Base-by-base conservation (phyloP, 139 green algal genomes). In the Limnomonas spitsbergensis region DNA sequence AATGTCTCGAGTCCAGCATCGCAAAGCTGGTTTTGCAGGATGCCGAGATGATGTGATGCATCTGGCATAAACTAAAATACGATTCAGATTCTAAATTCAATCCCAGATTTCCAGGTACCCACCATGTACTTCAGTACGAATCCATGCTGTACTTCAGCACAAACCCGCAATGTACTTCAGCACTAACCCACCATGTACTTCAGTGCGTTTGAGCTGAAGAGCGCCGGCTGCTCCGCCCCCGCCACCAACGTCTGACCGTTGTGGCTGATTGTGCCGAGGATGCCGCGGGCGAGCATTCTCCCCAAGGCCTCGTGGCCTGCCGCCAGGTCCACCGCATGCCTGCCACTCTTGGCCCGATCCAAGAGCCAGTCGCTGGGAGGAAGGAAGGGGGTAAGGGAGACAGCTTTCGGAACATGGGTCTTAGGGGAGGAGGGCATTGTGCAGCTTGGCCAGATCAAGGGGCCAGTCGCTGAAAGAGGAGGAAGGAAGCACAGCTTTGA, bases 291-390 rank as follows among this genome's bases (percentile, higher is more conserved):
- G 14, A 61, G 47, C 47, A 14, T 61, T 29, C 14, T 20, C 3
- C 68, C 68, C 35, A 74, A 31, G 9, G 24, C 4, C 36, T 29
- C 4, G 26, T 74, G 68, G 68, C 68, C 68, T 9, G 9, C n/a
- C 36, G 9, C 4, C 32, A 74, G 24, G 68, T 74, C 68, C 35
- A 74, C 68, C 34, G n/a, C 68, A 47, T 53, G 35, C 14, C 14
- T 47, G 6, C 68, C 68, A 6, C 32, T 72, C 35, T 47, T 54
- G 29, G 29, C 9, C 3, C 32, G 31, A 53, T 76, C 47, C 3
- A 47, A 29, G 35, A 82, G 77, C 69, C 61, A 69, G 35, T 68
- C 78, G n/a, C 69, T 68, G 47, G 14, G 47, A 61, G 14, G 14
- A 61, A 29, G 47, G 14, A 61, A 29, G 47, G 47, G 47, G n/a